Conservation (phyloP, 495 filamentous ascomycete genomes). For the Tetracladium marchalianum region DNA sequence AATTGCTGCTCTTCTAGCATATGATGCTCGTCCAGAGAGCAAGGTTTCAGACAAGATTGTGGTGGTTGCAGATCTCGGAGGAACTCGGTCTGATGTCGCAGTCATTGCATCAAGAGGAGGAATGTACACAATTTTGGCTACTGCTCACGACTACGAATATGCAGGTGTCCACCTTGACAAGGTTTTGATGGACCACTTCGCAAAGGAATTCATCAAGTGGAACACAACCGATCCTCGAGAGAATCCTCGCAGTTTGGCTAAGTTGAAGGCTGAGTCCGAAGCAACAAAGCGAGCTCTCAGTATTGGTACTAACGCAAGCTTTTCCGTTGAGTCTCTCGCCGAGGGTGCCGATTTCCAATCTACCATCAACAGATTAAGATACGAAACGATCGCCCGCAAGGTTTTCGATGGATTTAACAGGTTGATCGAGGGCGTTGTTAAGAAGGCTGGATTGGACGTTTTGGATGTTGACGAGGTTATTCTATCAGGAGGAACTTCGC, state of each 20-base stretch:
- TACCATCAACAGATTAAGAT: constrained; percentile 86
- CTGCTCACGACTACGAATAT: constrained; percentile 88
- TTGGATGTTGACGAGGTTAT: constrained; percentile 94
- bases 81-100: constrained; percentile 83
- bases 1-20: constrained; percentile 82
- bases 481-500: constrained; percentile 81
- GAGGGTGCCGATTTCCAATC: constrained; percentile 85
- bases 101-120: constrained; percentile 85
- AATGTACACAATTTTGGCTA: constrained; percentile 93
- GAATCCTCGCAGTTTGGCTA: constrained; percentile 72
- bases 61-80: constrained; percentile 88
- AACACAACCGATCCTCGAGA: constrained; percentile 78
- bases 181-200: constrained; percentile 87
- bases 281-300: constrained; percentile 81
- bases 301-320: constrained; percentile 74
- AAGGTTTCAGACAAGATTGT: constrained; percentile 73
- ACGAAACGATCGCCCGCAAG: constrained; percentile 78
- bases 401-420: constrained; percentile 79
- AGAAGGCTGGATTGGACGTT: constrained; percentile 87
- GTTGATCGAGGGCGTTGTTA: constrained; percentile 71
- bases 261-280: constrained; percentile 87
- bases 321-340: constrained; percentile 80
- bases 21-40: constrained; percentile 76
- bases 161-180: constrained; percentile 75
- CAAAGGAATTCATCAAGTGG: constrained; percentile 97